Conservation (phyloP, 768 basidiomycete genomes). For the Auricularia heimuer region DNA sequence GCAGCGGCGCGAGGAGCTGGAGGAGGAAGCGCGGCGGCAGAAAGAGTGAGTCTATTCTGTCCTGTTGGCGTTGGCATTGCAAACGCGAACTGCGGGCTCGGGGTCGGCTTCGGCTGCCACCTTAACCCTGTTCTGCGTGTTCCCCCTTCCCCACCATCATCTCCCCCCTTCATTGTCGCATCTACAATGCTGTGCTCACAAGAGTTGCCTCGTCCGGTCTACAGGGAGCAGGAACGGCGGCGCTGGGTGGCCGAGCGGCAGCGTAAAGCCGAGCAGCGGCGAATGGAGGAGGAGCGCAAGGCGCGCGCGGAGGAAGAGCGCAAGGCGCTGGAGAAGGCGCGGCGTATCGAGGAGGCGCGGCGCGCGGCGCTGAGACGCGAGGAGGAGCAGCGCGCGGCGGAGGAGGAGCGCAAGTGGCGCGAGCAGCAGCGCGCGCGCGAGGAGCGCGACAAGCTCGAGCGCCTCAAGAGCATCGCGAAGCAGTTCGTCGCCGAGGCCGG, state of each 20-base stretch:
- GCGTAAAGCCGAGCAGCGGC: conserved; percentile 26
- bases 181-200: neutral
- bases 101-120: too few relatives aligned
- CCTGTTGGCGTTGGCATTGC: too few relatives aligned
- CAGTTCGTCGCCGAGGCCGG: conserved; percentile 30
- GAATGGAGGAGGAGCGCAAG: conserved; percentile 25
- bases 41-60: neutral
- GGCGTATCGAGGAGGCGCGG: conserved; percentile 19
- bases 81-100: too few relatives aligned
- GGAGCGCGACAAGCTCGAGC: conserved; percentile 39
- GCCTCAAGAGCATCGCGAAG: conserved; percentile 34
- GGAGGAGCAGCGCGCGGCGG: conserved; percentile 8
- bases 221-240: neutral
- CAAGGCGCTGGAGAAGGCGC: neutral
- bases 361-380: conserved; percentile 18
- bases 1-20: neutral
- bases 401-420: conserved; percentile 37
- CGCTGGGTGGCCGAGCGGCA: conserved; percentile 1
- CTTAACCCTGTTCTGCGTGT: too few relatives aligned
- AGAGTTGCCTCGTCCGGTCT: neutral
- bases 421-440: conserved; percentile 44
- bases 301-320: conserved; percentile 21
- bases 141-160: too few relatives aligned
- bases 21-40: neutral
- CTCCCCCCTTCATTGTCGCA: too few relatives aligned